phyloP scores from a whole-genome alignment of 2,329 filamentous ascomycete species.

The Penicillium oxalicum region DNA sequence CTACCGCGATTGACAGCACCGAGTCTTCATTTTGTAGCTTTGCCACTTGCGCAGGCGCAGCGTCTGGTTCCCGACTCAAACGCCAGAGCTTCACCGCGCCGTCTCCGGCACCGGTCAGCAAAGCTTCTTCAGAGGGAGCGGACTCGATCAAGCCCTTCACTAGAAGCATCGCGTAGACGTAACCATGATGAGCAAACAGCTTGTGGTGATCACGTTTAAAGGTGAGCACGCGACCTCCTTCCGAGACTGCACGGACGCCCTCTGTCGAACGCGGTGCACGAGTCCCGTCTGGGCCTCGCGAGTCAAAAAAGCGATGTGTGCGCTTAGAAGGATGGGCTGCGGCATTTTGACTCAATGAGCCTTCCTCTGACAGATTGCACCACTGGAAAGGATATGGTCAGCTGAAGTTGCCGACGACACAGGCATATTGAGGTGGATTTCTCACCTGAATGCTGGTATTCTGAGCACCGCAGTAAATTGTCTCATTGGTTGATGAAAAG shows the following conservation, averaged over 20 bases:
- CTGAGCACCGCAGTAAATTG: constrained; percentile 85
- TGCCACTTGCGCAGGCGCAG: constrained; percentile 65
- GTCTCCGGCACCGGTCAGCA: constrained; percentile 89
- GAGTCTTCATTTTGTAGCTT: constrained; percentile 58
- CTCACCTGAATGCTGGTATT: constrained; percentile 78
- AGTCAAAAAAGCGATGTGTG: constrained; percentile 89
- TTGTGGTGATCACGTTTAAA: constrained; percentile 74
- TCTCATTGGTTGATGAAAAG: constrained; percentile 73
- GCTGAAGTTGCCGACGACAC: not conserved
- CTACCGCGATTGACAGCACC: constrained; percentile 72
- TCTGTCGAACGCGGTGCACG: constrained; percentile 64
- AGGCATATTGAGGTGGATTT: too few species aligned
- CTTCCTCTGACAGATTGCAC: constrained; percentile 63
- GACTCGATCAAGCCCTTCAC: constrained; percentile 67
- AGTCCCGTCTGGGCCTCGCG: constrained; percentile 73
- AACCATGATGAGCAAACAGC: constrained; percentile 91
- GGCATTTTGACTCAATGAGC: constrained; percentile 56
- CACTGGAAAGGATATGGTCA: constrained; percentile 48
- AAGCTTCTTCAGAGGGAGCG: constrained; percentile 61
- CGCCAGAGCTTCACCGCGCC: constrained; percentile 94
- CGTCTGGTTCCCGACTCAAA: constrained; percentile 54
- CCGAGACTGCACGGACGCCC: constrained; percentile 43
- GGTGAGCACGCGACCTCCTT: constrained; percentile 64
- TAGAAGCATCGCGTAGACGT: constrained; percentile 93
- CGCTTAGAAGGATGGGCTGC: constrained; percentile 67